Base-by-base conservation (phyloP, 225 moss, liverwort and hornwort species). In the Thuidium tamariscinum region DNA sequence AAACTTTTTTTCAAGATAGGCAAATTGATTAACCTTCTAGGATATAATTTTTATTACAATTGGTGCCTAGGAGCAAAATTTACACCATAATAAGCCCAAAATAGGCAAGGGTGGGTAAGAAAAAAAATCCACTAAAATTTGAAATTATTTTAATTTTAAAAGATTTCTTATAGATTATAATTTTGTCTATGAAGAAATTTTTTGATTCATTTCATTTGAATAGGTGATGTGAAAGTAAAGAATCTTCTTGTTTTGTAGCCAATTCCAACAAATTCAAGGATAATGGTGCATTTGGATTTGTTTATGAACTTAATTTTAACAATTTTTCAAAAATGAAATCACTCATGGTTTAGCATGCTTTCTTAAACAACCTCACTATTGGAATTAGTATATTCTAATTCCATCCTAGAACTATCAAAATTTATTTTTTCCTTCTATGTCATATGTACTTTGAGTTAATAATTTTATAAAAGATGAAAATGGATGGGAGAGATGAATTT, bases 61-160 rank as follows among this genome's bases (percentile, higher is more conserved):
- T 6, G 4, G 18, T 46, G 7, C 4, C 0, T 30, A 1, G 18
- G 19, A 72, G 19, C 5, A 48, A 42, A 72, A 72, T 3, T 10
- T 30, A 18, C 29, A 1, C 8, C 10, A 72, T 19, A 46, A 30
- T 46, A 72, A 72, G 46, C 4, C 46, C 4, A 6, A 27, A 30
- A 29, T 30, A 29, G 10, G 5, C 2, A 1, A 72, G 1, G 10
- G 2, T 0, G 3, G 0, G 1, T 48, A 71, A 19, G 2, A 11
- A 30, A 17, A 27, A 6, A 2, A 46, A 5, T 17, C 16, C 2
- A 30, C 1, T 16, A 11, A 30, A 30, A 30, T 1, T 18, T 30
- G 2, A 48, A 72, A 18, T 48, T 1, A 18, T 39, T 72, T 44
- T 72, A 46, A 46, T 11, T 48, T 4, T 1, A 26, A 25, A 8